phyloP scores from a whole-genome alignment of 257 asterid genomes.

The Coffea eugenioides region DNA sequence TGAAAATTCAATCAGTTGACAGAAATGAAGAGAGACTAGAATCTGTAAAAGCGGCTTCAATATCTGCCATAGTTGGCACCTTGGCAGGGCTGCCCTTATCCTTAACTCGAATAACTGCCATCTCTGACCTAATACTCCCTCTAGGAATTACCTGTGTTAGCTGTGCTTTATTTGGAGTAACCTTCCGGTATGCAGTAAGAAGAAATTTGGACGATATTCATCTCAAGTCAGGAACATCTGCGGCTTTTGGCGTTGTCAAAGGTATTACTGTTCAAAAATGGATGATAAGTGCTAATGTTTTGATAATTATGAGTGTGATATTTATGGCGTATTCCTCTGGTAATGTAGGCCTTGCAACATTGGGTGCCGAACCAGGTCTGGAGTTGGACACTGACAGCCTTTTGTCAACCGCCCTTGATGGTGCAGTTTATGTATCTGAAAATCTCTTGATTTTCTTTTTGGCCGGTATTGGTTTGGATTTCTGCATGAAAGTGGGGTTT shows the following conservation, averaged over 20 bases:
- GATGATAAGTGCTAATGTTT: neutral
- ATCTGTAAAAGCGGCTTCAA: constrained; percentile 73
- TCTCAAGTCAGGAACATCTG: constrained; percentile 78
- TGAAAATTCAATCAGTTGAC: constrained; percentile 24
- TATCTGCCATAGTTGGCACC: constrained; percentile 72
- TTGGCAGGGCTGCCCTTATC: constrained; percentile 70
- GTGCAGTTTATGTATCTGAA: constrained; percentile 64
- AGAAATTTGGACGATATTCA: constrained; percentile 79
- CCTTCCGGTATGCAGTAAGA: constrained; percentile 80
- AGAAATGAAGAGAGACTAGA: constrained; percentile 67
- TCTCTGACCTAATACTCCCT: constrained; percentile 56
- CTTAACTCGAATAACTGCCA: constrained; percentile 46
- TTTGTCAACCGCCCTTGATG: constrained; percentile 49
- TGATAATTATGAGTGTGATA: neutral
- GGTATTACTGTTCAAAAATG: constrained; percentile 35
- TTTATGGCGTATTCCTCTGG: neutral
- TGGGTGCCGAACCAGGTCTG: constrained; percentile 56
- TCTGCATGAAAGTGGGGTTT: constrained; percentile 68
- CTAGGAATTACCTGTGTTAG: constrained; percentile 64
- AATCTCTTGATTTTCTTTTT: constrained; percentile 70
- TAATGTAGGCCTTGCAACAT: constrained; percentile 71
- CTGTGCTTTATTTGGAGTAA: constrained; percentile 85
- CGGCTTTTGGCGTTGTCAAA: constrained; percentile 83
- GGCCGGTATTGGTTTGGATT: constrained; percentile 84
- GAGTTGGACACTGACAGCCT: constrained; percentile 60